Evolutionary conservation across 148 eudicot species (phyloP).

Genomic region (Simmondsia chinensis): DNA sequence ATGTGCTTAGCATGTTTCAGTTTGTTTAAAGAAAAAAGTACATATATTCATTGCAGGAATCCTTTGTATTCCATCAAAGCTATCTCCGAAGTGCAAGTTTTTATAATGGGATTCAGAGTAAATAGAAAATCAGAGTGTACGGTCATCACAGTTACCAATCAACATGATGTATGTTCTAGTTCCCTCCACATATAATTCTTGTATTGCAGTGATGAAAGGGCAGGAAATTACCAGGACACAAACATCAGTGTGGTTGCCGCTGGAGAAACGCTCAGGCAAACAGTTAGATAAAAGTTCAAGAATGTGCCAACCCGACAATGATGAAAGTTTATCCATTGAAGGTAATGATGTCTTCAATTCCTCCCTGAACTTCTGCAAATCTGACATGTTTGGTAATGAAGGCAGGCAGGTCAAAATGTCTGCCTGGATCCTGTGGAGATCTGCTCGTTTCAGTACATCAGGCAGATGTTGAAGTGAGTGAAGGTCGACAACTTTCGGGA

Average conservation of each 20-base stretch:
- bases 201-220: too few species aligned
- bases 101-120: too few species aligned
- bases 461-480: conserved; percentile 49
- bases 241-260: conserved; percentile 55
- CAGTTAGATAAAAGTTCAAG: conserved; percentile 65
- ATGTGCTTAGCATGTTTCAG: too few species aligned
- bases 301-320: conserved; percentile 54
- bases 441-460: conserved; percentile 55
- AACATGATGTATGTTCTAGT: too few species aligned
- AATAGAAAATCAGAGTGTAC: too few species aligned
- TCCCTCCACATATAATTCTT: too few species aligned
- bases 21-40: too few species aligned
- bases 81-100: too few species aligned
- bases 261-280: conserved; percentile 65
- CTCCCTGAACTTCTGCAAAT: conserved; percentile 44
- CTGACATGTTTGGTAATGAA: conserved; percentile 63
- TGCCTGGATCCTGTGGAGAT: conserved; percentile 52
- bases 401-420: conserved; percentile 72
- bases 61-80: too few species aligned
- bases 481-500: conserved; percentile 70
- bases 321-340: conserved; percentile 31
- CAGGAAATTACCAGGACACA: conserved; percentile 52
- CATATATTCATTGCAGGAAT: too few species aligned
- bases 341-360: conserved; percentile 47
- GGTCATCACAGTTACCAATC: too few species aligned